These are phyloP conservation scores for Leptodermis oblonga DNA, from an alignment of 257 asterid genomes.

Conservation along the genomic window DNA sequence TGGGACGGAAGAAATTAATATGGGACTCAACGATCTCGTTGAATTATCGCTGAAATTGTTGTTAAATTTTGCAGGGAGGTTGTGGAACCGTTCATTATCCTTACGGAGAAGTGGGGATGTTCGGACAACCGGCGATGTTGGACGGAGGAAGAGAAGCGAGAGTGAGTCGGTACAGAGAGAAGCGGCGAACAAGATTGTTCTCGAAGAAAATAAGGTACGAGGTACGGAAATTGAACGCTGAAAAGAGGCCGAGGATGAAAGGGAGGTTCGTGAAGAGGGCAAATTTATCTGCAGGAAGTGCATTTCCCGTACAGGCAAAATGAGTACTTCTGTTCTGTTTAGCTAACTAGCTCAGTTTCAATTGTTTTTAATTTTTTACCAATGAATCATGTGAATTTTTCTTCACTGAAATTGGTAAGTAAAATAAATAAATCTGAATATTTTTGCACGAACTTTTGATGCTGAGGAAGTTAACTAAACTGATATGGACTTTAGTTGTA, in stretches of 20 bases:
- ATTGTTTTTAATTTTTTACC: not conserved
- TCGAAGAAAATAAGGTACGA: conserved; percentile 90
- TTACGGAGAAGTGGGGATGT: conserved; percentile 40
- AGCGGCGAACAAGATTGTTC: conserved; percentile 77
- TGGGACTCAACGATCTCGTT: too few species aligned
- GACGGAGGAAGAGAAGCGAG: conserved; percentile 82
- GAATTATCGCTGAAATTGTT: too few species aligned
- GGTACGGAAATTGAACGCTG: conserved; percentile 90
- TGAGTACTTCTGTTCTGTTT: conserved; percentile 6
- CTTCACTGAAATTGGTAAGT: not conserved
- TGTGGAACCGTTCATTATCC: conserved; percentile 40
- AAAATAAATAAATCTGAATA: not conserved
- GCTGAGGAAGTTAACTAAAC: too few species aligned
- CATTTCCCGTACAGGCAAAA: conserved; percentile 36
- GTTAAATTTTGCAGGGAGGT: conserved; percentile 36
- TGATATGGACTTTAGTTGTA: too few species aligned
- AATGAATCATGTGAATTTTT: conserved; percentile 6
- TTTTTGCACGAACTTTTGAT: too few species aligned
- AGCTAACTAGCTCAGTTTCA: not conserved
- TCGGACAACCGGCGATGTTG: conserved; percentile 23
- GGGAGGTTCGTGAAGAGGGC: conserved; percentile 89
- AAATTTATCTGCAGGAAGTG: conserved; percentile 36
- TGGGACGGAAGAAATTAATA: too few species aligned
- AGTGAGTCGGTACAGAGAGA: conserved; percentile 82
- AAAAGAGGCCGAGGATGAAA: conserved; percentile 95